Evolutionary conservation across 768 basidiomycete genomes (phyloP).

Genomic region (Phanerochaete carnosa): DNA sequence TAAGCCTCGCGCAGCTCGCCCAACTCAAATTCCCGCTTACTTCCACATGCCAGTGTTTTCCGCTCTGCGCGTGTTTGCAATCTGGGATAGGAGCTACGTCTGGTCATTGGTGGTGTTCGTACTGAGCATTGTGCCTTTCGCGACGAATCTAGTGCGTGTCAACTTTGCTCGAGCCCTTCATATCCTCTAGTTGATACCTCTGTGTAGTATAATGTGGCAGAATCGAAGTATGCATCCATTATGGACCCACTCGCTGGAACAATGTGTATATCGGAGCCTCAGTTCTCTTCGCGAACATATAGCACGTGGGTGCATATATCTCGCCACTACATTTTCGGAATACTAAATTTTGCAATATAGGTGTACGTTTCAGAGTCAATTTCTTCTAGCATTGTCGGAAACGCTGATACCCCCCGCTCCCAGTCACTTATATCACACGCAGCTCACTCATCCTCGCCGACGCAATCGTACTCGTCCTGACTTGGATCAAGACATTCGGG

Average conservation of each 20-base stretch:
- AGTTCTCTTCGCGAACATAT: too few relatives aligned
- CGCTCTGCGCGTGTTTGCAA: neutral
- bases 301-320: too few relatives aligned
- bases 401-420: too few relatives aligned
- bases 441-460: neutral
- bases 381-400: too few relatives aligned
- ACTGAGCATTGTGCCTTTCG: neutral
- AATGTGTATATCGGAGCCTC: too few relatives aligned
- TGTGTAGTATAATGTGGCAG: too few relatives aligned
- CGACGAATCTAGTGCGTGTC: neutral
- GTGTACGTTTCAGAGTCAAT: neutral
- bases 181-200: neutral
- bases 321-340: too few relatives aligned
- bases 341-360: neutral
- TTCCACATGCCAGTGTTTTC: neutral
- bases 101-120: neutral
- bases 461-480: neutral
- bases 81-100: neutral
- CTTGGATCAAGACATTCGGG: neutral
- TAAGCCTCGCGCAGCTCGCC: too few relatives aligned
- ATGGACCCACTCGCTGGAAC: too few relatives aligned
- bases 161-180: neutral
- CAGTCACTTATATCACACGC: neutral
- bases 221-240: too few relatives aligned
- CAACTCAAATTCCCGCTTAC: neutral